Evolutionary conservation across 2,329 filamentous ascomycete species (phyloP).

Genomic region (Trichoderma gracile): DNA sequence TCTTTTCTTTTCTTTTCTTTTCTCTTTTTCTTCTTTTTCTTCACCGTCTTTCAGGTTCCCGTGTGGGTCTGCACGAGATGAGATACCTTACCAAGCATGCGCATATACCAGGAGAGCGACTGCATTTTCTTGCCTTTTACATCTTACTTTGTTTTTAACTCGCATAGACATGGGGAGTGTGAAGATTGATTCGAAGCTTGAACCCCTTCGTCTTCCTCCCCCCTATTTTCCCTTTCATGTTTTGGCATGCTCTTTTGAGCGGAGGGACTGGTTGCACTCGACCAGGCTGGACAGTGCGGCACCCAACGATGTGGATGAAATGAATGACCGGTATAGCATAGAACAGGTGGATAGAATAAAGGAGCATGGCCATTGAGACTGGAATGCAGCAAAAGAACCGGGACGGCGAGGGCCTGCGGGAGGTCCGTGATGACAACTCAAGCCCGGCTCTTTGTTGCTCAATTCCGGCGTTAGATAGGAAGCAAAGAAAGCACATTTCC

Average conservation of each 20-base stretch:
- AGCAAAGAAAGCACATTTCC: slow-evolving; percentile 15
- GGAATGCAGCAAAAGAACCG: slow-evolving; percentile 16
- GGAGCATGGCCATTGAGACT: background rate
- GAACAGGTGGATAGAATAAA: background rate
- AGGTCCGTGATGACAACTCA: slow-evolving; percentile 8
- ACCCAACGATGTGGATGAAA: slow-evolving; percentile 10
- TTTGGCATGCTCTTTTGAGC: slow-evolving; percentile 1
- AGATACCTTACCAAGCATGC: slow-evolving; percentile 18
- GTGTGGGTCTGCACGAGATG: slow-evolving; percentile 11
- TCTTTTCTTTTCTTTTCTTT: background rate
- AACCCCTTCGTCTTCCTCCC: background rate
- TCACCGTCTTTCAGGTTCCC: slow-evolving; percentile 1
- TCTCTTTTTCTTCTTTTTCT: background rate
- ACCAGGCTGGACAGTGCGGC: background rate
- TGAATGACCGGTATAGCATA: slow-evolving; percentile 2
- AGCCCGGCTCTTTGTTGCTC: slow-evolving; percentile 19
- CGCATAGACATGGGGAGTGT: slow-evolving; percentile 1
- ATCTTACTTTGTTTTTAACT: background rate
- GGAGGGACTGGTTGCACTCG: background rate
- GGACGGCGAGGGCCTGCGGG: background rate
- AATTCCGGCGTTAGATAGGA: slow-evolving; percentile 9
- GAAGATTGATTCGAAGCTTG: background rate
- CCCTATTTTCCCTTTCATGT: slow-evolving; percentile 1
- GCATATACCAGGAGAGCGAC: slow-evolving; percentile 18
- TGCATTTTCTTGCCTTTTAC: background rate